Evolutionary conservation across 1,284 basidiomycete genomes (phyloP).

Genomic region (Golubevia pallescens): DNA sequence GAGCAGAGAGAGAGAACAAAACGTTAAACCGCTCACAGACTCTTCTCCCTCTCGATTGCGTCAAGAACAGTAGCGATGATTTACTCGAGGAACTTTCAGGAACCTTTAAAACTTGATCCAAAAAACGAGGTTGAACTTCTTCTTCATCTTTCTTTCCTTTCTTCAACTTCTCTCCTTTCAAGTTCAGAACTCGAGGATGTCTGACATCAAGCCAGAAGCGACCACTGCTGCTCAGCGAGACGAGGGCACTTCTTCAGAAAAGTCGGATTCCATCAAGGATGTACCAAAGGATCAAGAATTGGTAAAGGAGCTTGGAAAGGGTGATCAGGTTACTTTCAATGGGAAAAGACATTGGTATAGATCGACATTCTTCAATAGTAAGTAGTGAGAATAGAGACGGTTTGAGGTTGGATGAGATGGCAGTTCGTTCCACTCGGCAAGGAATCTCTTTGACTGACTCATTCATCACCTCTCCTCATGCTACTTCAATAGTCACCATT

Average conservation of each 20-base stretch:
- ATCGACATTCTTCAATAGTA: too few species aligned
- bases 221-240: neutral
- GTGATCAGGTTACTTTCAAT: neutral
- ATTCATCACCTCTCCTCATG: too few species aligned
- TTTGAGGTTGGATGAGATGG: too few species aligned
- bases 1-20: neutral
- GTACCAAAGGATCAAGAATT: neutral
- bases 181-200: neutral
- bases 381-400: too few species aligned
- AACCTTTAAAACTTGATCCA: neutral
- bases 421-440: too few species aligned
- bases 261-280: neutral
- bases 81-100: too few species aligned
- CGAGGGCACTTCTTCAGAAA: neutral
- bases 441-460: too few species aligned
- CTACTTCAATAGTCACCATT: slow-evolving; percentile 22
- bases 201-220: too few species aligned
- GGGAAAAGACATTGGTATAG: neutral
- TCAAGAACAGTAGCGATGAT: too few species aligned
- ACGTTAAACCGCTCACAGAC: too few species aligned
- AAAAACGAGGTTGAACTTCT: neutral
- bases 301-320: neutral
- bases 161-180: neutral
- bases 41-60: too few species aligned
- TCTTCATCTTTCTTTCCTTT: neutral